Base-by-base conservation (phyloP, 140 eudicot species). In the Ambrosia hybrid region DNA sequence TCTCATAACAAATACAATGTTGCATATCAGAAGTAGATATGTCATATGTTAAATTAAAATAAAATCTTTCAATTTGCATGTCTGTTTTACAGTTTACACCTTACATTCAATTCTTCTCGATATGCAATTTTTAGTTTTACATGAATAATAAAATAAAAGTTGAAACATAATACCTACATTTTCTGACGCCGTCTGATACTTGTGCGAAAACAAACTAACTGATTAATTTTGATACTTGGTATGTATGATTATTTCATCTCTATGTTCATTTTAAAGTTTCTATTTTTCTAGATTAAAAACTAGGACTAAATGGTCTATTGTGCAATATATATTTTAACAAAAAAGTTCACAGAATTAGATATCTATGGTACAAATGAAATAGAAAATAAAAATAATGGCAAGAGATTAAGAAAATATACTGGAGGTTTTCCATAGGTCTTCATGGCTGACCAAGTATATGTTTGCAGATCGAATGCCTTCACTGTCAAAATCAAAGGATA, bases 371-470 rank as follows among this genome's bases (percentile, higher is more conserved):
- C 56, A 38, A 30, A 30, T 30, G 2, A 33, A 5, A 43, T 43
- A 21, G 51, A 58, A 57, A 39, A 71, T 34, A 49, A 48, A 12
- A 62, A 4, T 48, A n/a, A 6, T 46, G 62, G 65, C 61, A 15
- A 56, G 12, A 73, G 67, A 65, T 46, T 62, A 73, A 67, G 21
- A 67, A 39, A 6, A 51, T 63, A 68, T 93, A 93, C 98, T 85
- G 97, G 97, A 9, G 98, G 87, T 83, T 90, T 90, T 75, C 97
- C 98, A 57, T 93, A 93, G 77, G 98, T 93, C 94, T 90, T 90
- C 91, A 90, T 81, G 76, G 79, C 71, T 59, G 97, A 84, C 98
- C 96, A 93, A 51, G 89, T 75, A 73, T 70, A 41, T 11, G 93
- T 87, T 82, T 93, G 91, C 65, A 86, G 80, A 90, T 93, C 96